Conservation (phyloP, 192 early-diverging fungal genomes). For the Nowakowskiella sp. region DNA sequence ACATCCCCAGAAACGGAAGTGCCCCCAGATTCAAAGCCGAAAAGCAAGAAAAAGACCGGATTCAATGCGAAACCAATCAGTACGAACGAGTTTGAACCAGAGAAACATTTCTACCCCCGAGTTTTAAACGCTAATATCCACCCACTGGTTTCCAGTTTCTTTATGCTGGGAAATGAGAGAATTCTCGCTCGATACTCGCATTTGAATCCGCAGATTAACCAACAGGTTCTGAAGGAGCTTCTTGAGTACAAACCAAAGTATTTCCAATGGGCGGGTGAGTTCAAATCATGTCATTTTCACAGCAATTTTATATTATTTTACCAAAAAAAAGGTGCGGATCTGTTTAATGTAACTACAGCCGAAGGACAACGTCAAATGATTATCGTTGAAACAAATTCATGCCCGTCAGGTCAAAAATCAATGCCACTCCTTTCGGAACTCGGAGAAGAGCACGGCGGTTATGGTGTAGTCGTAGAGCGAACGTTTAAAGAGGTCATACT, state of each 20-base stretch:
- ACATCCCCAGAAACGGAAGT: too few species aligned
- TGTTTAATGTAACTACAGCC: conserved; percentile 80
- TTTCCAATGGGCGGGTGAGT: conserved; percentile 76
- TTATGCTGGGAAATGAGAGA: conserved; percentile 79
- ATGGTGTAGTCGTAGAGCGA: conserved; percentile 68
- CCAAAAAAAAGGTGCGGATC: conserved; percentile 55
- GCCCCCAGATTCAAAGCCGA: too few species aligned
- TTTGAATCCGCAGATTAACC: conserved; percentile 72
- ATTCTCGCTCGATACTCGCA: conserved; percentile 81
- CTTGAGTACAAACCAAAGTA: conserved; percentile 63
- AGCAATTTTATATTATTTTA: not conserved
- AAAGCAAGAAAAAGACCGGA: conserved; percentile 4
- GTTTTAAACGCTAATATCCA: conserved; percentile 84
- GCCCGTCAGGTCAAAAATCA: conserved; percentile 83
- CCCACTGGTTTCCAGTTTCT: conserved; percentile 75
- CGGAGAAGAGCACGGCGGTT: conserved; percentile 65
- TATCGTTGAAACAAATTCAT: conserved; percentile 86
- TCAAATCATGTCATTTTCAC: conserved; percentile 3
- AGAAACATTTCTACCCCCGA: conserved; percentile 80
- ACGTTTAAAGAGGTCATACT: conserved; percentile 67
- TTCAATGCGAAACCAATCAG: conserved; percentile 25
- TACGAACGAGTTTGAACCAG: conserved; percentile 67
- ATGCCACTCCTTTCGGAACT: conserved; percentile 76
- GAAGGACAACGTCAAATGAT: conserved; percentile 85
- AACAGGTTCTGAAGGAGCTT: conserved; percentile 49